Base-by-base conservation (phyloP, 2,329 filamentous ascomycete genomes). In the Arthrinium puccinioides region DNA sequence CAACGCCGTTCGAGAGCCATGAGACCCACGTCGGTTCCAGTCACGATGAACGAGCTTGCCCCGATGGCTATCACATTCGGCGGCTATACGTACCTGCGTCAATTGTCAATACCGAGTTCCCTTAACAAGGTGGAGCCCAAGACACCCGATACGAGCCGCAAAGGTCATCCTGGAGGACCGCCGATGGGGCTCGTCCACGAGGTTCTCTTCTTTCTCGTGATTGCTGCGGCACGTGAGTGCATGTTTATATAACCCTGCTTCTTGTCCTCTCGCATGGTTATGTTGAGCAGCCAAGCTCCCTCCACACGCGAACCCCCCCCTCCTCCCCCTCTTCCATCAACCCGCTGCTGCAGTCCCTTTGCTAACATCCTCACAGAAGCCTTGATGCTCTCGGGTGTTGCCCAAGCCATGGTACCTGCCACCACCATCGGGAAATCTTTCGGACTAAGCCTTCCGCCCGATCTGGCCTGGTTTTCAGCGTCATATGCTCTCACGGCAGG, bases 401-500 rank as follows among this genome's bases (percentile, higher is more conserved):
- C 52, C 45, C 57, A 54, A 54, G 58, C 47, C 57, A 43, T 23
- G 46, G 43, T 42, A 9, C 37, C 30, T 9, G 40, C 37, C n/a
- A 29, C 18, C 32, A 55, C 67, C 36, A 72, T 74, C 43, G 66
- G 59, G 13, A 43, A 54, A 14, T 59, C 59, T 23, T 63, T 74
- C 25, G 56, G 55, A 9, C 56, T 59, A 18, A 52, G 50, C 2
- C 58, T 59, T 34, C 57, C 64, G 3, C 67, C 61, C 16, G 53
- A 67, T 31, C 55, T 63, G 24, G 58, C 60, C 13, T 73, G 69
- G 70, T 54, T 69, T 21, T 57, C 67, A 35, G 66, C 69, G 10
- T 63, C 62, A 9, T 73, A 69, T 48, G 61, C 60, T 27, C 54
- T 73, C 28, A 69, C 66, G 0, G 61, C 67, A 3, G 69, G 70